Percentiles rank a stretch among this genome's conserved stretches.
Conservation (phyloP, 129 eudicot genomes). For the Flaveria linearis region DNA sequence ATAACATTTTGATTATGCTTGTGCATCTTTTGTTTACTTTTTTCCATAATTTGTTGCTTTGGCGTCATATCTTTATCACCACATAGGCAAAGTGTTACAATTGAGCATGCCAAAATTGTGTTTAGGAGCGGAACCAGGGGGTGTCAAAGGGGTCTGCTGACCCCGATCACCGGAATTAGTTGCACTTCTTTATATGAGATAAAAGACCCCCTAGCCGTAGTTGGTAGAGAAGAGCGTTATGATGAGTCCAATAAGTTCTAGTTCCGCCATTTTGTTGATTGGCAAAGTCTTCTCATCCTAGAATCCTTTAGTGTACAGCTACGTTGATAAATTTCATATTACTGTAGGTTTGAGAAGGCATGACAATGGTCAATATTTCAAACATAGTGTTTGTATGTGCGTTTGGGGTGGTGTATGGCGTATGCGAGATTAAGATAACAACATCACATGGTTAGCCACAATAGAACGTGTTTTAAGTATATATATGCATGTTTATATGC, state of each 20-base stretch:
- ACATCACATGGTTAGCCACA: background rate
- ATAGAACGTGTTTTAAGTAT: background rate
- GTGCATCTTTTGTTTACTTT: background rate
- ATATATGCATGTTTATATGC: background rate
- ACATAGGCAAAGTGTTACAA: constrained; percentile 12
- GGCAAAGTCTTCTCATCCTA: constrained; percentile 3
- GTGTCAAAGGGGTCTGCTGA: too few species aligned
- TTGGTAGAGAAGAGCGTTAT: background rate
- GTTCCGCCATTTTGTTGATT: background rate
- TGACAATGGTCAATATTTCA: constrained; percentile 13
- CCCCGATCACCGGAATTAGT: background rate
- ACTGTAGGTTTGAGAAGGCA: background rate
- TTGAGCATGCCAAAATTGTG: constrained; percentile 3
- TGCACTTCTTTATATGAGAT: too few species aligned
- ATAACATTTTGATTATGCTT: background rate
- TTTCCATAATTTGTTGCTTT: background rate
- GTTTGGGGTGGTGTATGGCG: background rate
- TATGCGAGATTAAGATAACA: background rate
- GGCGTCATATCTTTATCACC: background rate
- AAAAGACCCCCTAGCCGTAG: background rate
- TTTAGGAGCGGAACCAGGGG: too few species aligned
- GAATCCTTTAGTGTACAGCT: background rate
- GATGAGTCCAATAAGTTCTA: background rate
- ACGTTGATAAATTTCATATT: background rate
- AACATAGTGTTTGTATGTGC: background rate